A percentile compares a stretch with the other conserved stretches of the same genome.
phyloP scores from a whole-genome alignment of 225 moss, liverwort and hornwort genomes.

The Asterella californica region DNA sequence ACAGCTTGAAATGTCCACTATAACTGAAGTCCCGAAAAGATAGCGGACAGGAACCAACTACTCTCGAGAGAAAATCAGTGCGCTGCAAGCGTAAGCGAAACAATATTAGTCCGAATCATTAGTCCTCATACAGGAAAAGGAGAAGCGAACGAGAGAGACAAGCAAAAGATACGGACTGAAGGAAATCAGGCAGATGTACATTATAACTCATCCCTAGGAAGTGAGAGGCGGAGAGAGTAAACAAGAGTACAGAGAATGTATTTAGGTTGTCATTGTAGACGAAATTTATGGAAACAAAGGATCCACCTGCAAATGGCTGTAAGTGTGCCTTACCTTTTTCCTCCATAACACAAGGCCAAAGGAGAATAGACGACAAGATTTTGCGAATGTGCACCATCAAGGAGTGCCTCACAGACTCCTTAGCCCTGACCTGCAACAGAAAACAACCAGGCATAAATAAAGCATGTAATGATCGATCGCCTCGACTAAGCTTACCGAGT shows the following conservation, averaged over 20 bases:
- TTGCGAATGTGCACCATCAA: slow-evolving; percentile 51
- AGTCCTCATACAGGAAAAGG: no score
- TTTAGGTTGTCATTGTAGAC: neutral
- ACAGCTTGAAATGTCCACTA: neutral
- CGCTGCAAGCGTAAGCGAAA: neutral
- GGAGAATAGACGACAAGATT: slow-evolving; percentile 59
- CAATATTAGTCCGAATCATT: neutral
- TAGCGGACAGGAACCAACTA: neutral
- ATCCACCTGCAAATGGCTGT: no score
- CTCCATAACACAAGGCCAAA: slow-evolving; percentile 51
- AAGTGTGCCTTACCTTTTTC: slow-evolving; percentile 21
- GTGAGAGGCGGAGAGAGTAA: neutral
- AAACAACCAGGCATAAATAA: neutral
- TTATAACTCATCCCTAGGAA: neutral
- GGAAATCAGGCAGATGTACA: no score
- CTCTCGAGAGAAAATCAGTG: neutral
- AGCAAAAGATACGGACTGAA: no score
- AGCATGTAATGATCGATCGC: no score
- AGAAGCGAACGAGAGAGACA: no score
- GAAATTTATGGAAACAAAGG: no score
- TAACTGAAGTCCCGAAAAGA: neutral
- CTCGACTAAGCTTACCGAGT: neutral
- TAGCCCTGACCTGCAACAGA: slow-evolving; percentile 62
- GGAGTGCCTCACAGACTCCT: slow-evolving; percentile 61
- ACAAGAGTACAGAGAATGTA: neutral